Conservation (phyloP, 2,329 filamentous ascomycete species). For the Calonectria honghensis region DNA sequence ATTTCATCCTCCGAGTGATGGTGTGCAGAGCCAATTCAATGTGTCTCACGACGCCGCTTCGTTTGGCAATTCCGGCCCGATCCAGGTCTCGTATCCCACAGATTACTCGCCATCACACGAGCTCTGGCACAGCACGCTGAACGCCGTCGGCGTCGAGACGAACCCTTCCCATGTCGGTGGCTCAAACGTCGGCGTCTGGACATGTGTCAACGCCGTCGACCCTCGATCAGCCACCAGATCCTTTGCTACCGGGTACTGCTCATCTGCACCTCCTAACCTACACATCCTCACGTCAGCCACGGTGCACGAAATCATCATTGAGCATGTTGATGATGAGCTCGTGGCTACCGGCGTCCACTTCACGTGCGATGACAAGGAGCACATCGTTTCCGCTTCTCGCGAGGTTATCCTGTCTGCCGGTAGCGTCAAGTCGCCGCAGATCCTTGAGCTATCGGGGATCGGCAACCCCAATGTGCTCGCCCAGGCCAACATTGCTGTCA, state of each 20-base stretch:
- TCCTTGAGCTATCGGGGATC: constrained; percentile 78
- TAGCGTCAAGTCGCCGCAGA: constrained; percentile 73
- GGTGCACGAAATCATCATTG: constrained; percentile 54
- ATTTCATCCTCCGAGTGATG: constrained; percentile 64
- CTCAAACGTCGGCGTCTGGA: constrained; percentile 69
- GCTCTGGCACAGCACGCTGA: constrained; percentile 69
- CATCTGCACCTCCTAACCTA: constrained; percentile 64
- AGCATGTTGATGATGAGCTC: constrained; percentile 34
- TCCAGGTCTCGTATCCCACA: constrained; percentile 68
- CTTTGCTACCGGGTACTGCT: constrained; percentile 69
- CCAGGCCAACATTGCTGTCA: constrained; percentile 61
- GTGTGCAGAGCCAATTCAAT: constrained; percentile 58
- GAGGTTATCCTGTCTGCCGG: constrained; percentile 78
- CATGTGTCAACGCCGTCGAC: constrained; percentile 69
- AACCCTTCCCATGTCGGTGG: constrained; percentile 69
- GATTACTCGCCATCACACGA: constrained; percentile 64
- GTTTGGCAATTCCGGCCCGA: constrained; percentile 67
- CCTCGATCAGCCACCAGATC: constrained; percentile 67
- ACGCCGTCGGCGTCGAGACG: constrained; percentile 63
- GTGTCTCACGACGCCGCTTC: constrained; percentile 62
- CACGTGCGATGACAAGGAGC: constrained; percentile 60
- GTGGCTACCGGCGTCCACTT: constrained; percentile 60
- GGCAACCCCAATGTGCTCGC: constrained; percentile 65
- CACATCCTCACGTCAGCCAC: constrained; percentile 58
- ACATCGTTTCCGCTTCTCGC: constrained; percentile 62